phyloP scores from a whole-genome alignment of 441 rosid genomes.

The Adansonia rubrostipa region DNA sequence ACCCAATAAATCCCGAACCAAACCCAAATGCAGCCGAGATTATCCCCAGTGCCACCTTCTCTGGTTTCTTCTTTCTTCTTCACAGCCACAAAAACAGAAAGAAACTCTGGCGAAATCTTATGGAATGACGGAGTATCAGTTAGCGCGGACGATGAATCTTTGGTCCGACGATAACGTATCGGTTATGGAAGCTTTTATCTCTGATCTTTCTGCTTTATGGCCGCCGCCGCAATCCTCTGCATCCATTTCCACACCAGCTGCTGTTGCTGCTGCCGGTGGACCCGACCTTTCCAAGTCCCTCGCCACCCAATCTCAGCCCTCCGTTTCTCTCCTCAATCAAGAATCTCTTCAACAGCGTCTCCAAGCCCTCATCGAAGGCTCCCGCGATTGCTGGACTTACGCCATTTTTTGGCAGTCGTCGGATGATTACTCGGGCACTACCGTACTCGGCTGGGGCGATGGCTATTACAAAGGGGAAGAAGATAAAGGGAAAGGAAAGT shows the following conservation, averaged over 20 bases:
- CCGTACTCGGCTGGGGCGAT: constrained; percentile 87
- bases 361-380: constrained; percentile 74
- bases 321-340: constrained; percentile 52
- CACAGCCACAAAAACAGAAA: neutral
- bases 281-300: constrained; percentile 21
- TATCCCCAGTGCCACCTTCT: neutral
- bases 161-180: constrained; percentile 83
- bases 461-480: constrained; percentile 93
- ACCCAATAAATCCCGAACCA: constrained; percentile 49
- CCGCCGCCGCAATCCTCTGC: constrained; percentile 57
- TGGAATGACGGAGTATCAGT: constrained; percentile 62
- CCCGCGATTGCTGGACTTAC: constrained; percentile 81
- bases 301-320: constrained; percentile 29
- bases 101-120: neutral
- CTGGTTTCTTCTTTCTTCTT: neutral
- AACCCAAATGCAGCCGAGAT: constrained; percentile 34
- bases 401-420: constrained; percentile 97
- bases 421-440: constrained; percentile 52
- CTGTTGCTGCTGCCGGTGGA: constrained; percentile 21
- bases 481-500: constrained; percentile 58
- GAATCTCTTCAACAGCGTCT: constrained; percentile 93
- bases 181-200: constrained; percentile 91
- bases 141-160: constrained; percentile 65
- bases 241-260: constrained; percentile 34
- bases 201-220: constrained; percentile 71